Percentiles rank a stretch among this genome's conserved stretches.
Evolutionary conservation across 1,284 basidiomycete species (phyloP).

Genomic region (Waitea zeae): DNA sequence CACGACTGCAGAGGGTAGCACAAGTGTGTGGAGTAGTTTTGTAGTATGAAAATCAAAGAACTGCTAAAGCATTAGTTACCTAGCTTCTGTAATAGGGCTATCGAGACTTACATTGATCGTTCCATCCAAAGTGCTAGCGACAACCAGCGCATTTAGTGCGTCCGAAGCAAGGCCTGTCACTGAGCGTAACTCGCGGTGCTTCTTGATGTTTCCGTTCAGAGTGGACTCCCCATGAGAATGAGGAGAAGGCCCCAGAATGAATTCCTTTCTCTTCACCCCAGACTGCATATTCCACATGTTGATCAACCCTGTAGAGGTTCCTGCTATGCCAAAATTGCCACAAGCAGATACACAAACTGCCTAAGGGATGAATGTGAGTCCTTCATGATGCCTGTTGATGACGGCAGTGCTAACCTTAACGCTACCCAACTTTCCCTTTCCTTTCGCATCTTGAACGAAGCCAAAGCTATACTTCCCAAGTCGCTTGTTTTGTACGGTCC

Average conservation of each 20-base stretch:
- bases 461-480: slow-evolving; percentile 59
- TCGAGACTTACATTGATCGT: slow-evolving; percentile 57
- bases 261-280: slow-evolving; percentile 72
- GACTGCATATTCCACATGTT: slow-evolving; percentile 95
- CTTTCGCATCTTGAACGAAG: slow-evolving; percentile 26
- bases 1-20: slow-evolving; percentile 51
- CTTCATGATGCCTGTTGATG: slow-evolving; percentile 3
- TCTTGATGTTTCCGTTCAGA: slow-evolving; percentile 26
- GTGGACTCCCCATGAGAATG: slow-evolving; percentile 19
- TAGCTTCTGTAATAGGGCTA: no score
- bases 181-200: slow-evolving; percentile 33
- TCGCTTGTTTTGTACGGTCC: slow-evolving; percentile 74
- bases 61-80: slow-evolving; percentile 22
- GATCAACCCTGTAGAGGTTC: slow-evolving; percentile 66
- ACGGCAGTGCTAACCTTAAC: slow-evolving; percentile 33
- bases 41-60: slow-evolving; percentile 94
- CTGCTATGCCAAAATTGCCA: slow-evolving; percentile 87
- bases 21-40: slow-evolving; percentile 47
- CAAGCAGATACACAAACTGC: slow-evolving; percentile 87
- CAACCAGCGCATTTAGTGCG: slow-evolving; percentile 64
- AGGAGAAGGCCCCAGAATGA: slow-evolving; percentile 24
- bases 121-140: slow-evolving; percentile 81
- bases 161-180: slow-evolving; percentile 82
- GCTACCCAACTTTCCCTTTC: slow-evolving; percentile 32
- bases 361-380: slow-evolving; percentile 17